A percentile compares a stretch with the other conserved stretches of the same genome.
Evolutionary conservation across 306 rosid genomes (phyloP).

Genomic region (Begonia loranthoides): DNA sequence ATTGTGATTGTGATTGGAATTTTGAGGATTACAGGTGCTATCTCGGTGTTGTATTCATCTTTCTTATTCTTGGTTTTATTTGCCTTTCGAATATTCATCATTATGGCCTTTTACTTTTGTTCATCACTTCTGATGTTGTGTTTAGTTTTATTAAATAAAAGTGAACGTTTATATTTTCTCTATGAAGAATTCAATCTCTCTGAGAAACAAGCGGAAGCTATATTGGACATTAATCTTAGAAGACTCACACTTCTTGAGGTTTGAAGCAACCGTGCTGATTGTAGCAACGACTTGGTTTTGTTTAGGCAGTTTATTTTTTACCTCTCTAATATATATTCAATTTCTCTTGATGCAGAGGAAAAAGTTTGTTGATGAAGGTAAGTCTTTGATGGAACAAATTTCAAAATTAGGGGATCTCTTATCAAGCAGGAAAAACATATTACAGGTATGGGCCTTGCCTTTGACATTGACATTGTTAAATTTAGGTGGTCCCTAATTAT

Average conservation of each 20-base stretch:
- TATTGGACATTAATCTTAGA: conserved; percentile 76
- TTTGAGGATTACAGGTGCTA: too few species aligned
- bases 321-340: conserved; percentile 2
- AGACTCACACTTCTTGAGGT: conserved; percentile 87
- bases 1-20: too few species aligned
- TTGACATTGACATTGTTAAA: background rate
- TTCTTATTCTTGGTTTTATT: too few species aligned
- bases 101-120: too few species aligned
- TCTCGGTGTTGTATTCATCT: too few species aligned
- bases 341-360: conserved; percentile 48
- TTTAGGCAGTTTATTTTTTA: background rate
- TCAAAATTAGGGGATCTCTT: conserved; percentile 73
- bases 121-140: too few species aligned
- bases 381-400: conserved; percentile 57
- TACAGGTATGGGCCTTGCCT: conserved; percentile 38
- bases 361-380: conserved; percentile 57
- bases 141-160: too few species aligned
- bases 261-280: conserved; percentile 12
- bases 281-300: background rate
- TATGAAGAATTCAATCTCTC: conserved; percentile 67
- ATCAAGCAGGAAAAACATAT: conserved; percentile 60
- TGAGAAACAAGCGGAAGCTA: conserved; percentile 93
- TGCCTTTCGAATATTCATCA: too few species aligned
- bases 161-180: background rate
- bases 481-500: background rate